Evolutionary conservation across 257 asterid genomes (phyloP).

Genomic region (Salvia rosmarinus): DNA sequence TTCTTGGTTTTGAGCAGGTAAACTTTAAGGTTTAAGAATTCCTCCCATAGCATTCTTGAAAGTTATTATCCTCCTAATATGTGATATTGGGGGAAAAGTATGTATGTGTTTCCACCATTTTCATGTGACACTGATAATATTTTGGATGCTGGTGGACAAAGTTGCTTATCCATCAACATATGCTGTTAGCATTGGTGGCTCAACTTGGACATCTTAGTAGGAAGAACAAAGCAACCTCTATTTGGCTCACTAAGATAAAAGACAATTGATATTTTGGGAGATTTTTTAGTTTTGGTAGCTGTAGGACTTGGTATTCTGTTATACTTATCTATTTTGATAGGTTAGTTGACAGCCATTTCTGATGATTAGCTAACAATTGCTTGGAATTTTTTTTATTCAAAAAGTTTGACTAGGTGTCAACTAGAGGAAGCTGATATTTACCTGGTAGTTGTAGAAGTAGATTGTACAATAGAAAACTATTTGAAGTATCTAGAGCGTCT

Average conservation of each 20-base stretch:
- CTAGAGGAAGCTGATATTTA: conserved; percentile 20
- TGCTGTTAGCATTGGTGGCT: conserved; percentile 26
- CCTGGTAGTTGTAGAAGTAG: conserved; percentile 2
- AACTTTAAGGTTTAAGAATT: conserved; percentile 33
- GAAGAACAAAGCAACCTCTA: conserved; percentile 12
- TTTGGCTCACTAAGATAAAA: conserved; percentile 7
- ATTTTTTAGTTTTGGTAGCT: conserved; percentile 12
- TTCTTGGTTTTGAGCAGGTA: conserved; percentile 95
- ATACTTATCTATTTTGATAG: conserved; percentile 18
- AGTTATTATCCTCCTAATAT: conserved; percentile 11
- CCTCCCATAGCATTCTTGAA: conserved; percentile 11
- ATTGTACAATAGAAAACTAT: neutral
- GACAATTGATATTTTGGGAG: neutral
- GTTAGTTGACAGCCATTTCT: conserved; percentile 5
- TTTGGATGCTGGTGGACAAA: conserved; percentile 11
- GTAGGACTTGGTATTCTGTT: neutral
- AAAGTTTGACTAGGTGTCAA: neutral
- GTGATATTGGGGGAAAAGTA: neutral
- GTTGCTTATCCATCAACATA: neutral
- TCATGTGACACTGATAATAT: conserved; percentile 2
- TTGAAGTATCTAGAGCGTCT: conserved; percentile 17
- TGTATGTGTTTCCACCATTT: conserved; percentile 15
- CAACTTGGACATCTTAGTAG: neutral
- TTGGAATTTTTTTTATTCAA: neutral
- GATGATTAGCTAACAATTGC: conserved; percentile 5